phyloP scores from a whole-genome alignment of 306 rosid species.

The Leucaena leucocephala region DNA sequence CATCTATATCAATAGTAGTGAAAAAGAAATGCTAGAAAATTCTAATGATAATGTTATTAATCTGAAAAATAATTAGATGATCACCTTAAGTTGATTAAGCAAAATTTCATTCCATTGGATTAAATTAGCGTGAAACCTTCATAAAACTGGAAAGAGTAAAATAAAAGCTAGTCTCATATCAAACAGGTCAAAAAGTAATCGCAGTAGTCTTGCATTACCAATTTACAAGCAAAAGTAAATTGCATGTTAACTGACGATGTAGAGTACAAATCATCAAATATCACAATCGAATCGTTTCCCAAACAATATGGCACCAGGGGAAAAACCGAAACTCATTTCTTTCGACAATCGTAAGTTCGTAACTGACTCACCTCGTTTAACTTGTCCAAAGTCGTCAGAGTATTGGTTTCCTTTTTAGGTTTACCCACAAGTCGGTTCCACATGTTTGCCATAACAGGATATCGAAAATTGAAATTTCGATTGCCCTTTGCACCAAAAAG shows the following conservation, averaged over 20 bases:
- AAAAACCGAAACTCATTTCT: neutral
- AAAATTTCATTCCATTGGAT: neutral
- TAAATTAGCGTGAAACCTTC: neutral
- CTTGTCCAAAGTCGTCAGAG: constrained; percentile 79
- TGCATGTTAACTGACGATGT: neutral
- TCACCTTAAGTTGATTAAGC: neutral
- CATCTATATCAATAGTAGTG: neutral
- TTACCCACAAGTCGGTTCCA: constrained; percentile 78
- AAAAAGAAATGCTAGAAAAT: neutral
- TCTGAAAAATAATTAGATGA: neutral
- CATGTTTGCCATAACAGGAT: constrained; percentile 51
- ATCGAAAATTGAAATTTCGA: constrained; percentile 27
- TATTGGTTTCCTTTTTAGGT: constrained; percentile 80
- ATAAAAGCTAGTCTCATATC: neutral
- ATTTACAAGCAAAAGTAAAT: neutral
- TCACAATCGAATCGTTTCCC: neutral
- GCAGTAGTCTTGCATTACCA: neutral
- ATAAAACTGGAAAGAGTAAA: neutral
- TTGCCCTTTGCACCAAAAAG: constrained; percentile 41
- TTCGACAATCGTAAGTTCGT: neutral
- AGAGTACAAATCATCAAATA: neutral
- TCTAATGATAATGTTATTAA: neutral
- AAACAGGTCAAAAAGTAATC: neutral
- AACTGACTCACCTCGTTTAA: constrained; percentile 69
- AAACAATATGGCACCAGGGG: neutral